phyloP scores from a whole-genome alignment of 2,329 filamentous ascomycete genomes.

The Pyrenochaeta sp. region DNA sequence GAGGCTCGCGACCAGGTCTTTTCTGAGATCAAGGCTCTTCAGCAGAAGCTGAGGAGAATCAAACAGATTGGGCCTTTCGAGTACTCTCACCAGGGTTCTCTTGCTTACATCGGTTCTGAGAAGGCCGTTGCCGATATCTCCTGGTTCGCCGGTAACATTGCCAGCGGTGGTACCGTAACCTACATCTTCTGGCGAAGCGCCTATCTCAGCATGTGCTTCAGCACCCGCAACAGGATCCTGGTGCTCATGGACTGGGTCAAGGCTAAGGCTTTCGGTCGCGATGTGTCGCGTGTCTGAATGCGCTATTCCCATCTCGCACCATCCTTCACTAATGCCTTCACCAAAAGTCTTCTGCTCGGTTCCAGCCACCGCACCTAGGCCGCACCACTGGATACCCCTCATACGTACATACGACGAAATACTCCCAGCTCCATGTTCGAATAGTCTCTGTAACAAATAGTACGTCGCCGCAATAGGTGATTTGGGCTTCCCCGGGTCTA shows the following conservation, averaged over 20 bases:
- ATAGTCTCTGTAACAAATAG: conserved; percentile 6
- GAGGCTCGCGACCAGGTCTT: conserved; percentile 65
- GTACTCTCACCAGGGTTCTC: conserved; percentile 95
- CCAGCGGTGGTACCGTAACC: conserved; percentile 89
- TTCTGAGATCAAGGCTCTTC: conserved; percentile 82
- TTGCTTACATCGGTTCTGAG: conserved; percentile 98
- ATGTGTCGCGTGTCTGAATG: conserved; percentile 76
- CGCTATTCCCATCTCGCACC: not conserved
- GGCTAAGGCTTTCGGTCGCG: conserved; percentile 94
- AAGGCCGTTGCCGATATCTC: conserved; percentile 96
- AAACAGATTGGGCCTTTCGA: conserved; percentile 98
- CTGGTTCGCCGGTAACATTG: conserved; percentile 97
- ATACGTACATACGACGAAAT: conserved; percentile 5
- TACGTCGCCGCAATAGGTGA: conserved; percentile 8
- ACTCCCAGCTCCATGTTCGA: conserved; percentile 3
- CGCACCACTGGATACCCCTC: conserved; percentile 5
- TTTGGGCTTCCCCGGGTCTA: conserved; percentile 1
- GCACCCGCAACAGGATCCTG: conserved; percentile 92
- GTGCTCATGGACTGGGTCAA: conserved; percentile 96
- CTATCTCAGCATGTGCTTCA: conserved; percentile 99
- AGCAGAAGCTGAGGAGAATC: conserved; percentile 85
- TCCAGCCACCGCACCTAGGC: too few species aligned
- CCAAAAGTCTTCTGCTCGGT: not conserved
- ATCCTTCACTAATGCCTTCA: not conserved
- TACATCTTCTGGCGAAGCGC: conserved; percentile 99